Base-by-base conservation (phyloP, 768 basidiomycete genomes). In the Boletus rufocinnamomeus region DNA sequence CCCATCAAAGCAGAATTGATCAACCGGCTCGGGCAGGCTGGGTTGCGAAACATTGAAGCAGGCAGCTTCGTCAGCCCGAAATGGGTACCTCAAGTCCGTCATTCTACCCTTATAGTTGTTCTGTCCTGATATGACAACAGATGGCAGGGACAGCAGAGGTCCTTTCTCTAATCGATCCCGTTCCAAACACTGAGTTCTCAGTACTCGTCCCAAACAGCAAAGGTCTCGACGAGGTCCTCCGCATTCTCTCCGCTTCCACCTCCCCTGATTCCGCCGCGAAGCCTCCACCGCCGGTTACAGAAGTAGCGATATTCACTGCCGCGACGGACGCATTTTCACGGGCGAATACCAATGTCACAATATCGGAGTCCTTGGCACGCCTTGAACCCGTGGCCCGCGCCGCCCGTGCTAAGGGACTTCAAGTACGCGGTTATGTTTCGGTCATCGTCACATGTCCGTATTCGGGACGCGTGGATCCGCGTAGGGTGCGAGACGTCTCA, bases 31-130 rank as follows among this genome's bases (percentile, higher is more conserved):
- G 83, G 82, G 3, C 70, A 69, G 19, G 87, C 91, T 11, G 94
- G 93, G 0, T 69, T 85, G 64, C 76, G 77, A 59, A 83, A 77
- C 56, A 87, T 95, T 63, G 93, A 95, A 73, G 84, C 85, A 1
- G 94, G 94, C 8, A 93, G 91, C 69, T 94, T 96, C 69, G 94
- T 95, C 57, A 91, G 91, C 71, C 90, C 91, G 0, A 94, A 93
- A 73, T 93, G 93, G 89, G 89, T 95, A 27, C 94, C 93, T 0
- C 94, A 95, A 83, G 94, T 67, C 23, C 21, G 67, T 64, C 32
- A 6, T 11, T 72, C 46, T 32, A 3, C 5, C 32, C 16, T 34
- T 35, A 23, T 45, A 27, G 38, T 28, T 21, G 13, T 17, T 7
- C 13, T 50, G 17, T 44, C 53, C 58, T 51, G 34, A 51, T 17